Base-by-base conservation (phyloP, 306 rosid species). In the Citrullus colocynthis region DNA sequence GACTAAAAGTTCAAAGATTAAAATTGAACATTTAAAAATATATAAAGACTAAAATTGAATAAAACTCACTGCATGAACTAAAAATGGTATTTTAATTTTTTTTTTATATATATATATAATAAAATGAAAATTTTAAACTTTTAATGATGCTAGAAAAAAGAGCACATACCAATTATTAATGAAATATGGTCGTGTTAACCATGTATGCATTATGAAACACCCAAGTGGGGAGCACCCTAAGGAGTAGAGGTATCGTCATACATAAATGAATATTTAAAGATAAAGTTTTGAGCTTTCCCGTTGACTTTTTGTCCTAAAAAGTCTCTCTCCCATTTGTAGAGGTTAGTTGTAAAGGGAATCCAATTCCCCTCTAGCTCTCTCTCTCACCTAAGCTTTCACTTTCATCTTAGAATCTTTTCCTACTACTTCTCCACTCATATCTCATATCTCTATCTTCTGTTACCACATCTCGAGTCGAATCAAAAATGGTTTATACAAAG, bases 141-240 rank as follows among this genome's bases (percentile, higher is more conserved):
- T 1, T 11, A 9, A 42, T 6, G 7, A 32, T 32, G 36, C 7
- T 8, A 42, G 7, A 45, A 45, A 14, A 4, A 51, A 15, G 15
- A 1, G 3, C 16, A 52, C 7, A 52, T 52, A 17, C 8, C 9
- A 52, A 52, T 15, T 16, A 16, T 2, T 1, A 17, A 1, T 17
- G 20, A 5, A 20, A 52, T 52, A 48, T 48, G 16, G 1, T 48
- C 1, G 54, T 48, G 5, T 48, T 48, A 48, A 48, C 54, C 3
- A 41, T 41, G 1, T 8, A 6, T 24, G 1, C 44, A 41, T 41
- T 41, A 41, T 1, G 74, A 67, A 45, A 48, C 41, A 45, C 59
- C 56, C 75, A 69, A 69, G 75, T 69, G 75, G 75, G 56, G 37
- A 44, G 75, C 75, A 69, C n/a, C 36, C 42, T 44, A 15, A 52